A percentile compares a stretch with the other conserved stretches of the same genome.
These are phyloP conservation scores for Aspergillus clavatus DNA, from an alignment of 2,329 filamentous ascomycete genomes.

Conservation along the genomic window DNA sequence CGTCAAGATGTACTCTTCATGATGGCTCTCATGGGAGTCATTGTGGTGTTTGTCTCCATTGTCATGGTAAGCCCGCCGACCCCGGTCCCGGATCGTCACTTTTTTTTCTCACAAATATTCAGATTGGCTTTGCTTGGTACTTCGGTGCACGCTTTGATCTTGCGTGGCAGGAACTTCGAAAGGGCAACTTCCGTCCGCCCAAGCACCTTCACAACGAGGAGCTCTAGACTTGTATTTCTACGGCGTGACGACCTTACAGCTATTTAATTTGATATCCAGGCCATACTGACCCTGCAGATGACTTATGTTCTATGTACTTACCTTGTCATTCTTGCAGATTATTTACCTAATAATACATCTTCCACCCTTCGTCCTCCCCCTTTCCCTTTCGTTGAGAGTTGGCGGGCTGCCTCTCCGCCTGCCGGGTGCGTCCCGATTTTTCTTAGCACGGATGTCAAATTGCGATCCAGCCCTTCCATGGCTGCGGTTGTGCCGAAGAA, in stretches of 20 bases:
- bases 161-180: constrained; percentile 53
- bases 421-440: too few species aligned
- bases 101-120: constrained; percentile 1
- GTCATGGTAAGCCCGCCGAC: constrained; percentile 71
- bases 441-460: constrained; percentile 98
- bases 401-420: too few species aligned
- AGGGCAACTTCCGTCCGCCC: constrained; percentile 44
- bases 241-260: constrained; percentile 27
- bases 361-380: constrained; percentile 5
- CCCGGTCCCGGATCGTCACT: not conserved
- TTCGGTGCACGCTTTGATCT: constrained; percentile 80
- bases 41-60: constrained; percentile 67
- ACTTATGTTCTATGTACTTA: constrained; percentile 25
- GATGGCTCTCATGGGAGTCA: constrained; percentile 61
- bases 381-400: not conserved
- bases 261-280: constrained; percentile 19
- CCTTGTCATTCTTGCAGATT: constrained; percentile 19
- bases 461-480: constrained; percentile 79
- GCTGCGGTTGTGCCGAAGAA: constrained; percentile 98
- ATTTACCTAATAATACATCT: constrained; percentile 29
- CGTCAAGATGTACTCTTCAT: constrained; percentile 59
- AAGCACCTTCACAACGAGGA: constrained; percentile 30
- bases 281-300: constrained; percentile 24
- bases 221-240: constrained; percentile 30
- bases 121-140: constrained; percentile 74